Conservation (phyloP, 2,329 filamentous ascomycete genomes). For the Claviceps cyperi region DNA sequence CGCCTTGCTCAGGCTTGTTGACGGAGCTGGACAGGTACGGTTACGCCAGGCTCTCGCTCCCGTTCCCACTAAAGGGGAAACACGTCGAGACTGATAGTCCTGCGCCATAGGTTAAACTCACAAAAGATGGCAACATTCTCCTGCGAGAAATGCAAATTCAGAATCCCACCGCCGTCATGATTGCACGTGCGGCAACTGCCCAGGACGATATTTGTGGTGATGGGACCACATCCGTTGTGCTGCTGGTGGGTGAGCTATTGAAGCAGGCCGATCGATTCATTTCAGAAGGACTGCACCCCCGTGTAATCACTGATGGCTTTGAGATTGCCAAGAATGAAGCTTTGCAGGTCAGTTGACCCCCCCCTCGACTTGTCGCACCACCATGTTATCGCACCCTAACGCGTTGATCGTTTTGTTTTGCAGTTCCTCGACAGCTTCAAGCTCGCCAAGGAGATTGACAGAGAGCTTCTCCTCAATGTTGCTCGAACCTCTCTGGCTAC, state of each 20-base stretch:
- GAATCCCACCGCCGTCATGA: conserved; percentile 89
- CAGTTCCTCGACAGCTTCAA: conserved; percentile 94
- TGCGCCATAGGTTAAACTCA: conserved; percentile 72
- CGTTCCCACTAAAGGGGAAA: conserved; percentile 15
- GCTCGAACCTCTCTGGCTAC: conserved; percentile 89
- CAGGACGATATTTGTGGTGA: conserved; percentile 98
- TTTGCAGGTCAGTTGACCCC: conserved; percentile 47
- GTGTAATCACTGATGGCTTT: conserved; percentile 94
- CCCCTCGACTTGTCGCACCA: neutral
- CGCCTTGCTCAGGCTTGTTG: conserved; percentile 39
- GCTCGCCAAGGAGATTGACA: conserved; percentile 72
- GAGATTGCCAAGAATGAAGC: conserved; percentile 92
- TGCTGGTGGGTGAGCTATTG: conserved; percentile 88
- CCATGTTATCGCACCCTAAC: neutral
- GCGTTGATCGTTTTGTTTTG: neutral
- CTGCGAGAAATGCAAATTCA: conserved; percentile 82
- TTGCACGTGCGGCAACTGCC: conserved; percentile 73
- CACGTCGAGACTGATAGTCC: conserved; percentile 14
- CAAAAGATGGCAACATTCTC: conserved; percentile 91
- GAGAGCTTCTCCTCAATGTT: conserved; percentile 84
- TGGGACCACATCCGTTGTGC: conserved; percentile 89
- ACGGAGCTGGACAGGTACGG: conserved; percentile 53
- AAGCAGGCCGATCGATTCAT: conserved; percentile 98
- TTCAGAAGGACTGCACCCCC: conserved; percentile 86
- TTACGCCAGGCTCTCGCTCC: conserved; percentile 10